Evolutionary conservation across 2,329 filamentous ascomycete species (phyloP), one percentile per base, ranked within the genome.

Genomic region (Apiospora sp.): DNA sequence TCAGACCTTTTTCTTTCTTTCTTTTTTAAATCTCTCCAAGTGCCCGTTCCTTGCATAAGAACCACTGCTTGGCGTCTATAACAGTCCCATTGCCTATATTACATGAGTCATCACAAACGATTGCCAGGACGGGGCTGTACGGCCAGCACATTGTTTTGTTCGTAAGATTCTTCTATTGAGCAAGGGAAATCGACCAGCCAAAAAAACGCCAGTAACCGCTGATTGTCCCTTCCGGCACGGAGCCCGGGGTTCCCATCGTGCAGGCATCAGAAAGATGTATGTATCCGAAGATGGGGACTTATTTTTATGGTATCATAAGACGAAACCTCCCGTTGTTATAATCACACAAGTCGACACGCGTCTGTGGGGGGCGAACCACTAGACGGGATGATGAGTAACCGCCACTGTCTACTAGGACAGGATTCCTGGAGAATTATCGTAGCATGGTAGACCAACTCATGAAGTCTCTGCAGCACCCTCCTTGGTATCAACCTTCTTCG

Each of bases 401-500:
- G 58, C 58, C 10, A 12, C 58, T 34, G 58, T 41, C 34, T 24
- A 64, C 34, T 19, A 16, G 41, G 58, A 64, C 22, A 64, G 22
- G 19, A 64, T 64, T 64, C 34, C 58, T 64, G 30, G 58, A 64
- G 58, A 64, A 24, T 41, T 41, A 64, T 64, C 30, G 58, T 3
- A 64, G 58, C 22, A 64, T 68, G 41, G n/a, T 34, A 46, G 41
- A 46, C n/a, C 41, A 30, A 68, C 54, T 76, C 70, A 78, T 41
- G 77, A 73, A 41, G 75, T 73, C 58, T 76, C 75, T 24, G 76
- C 75, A 49, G 74, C 76, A 44, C 75, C 80, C 67, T 83, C 79
- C 83, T 89, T 89, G 79, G 79, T 82, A 75, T 92, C 89, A 54
- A 90, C 86, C 84, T 92, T 92, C 86, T 92, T 92, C 27, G 89